Percentiles rank a stretch among this genome's conserved stretches.
These are phyloP conservation scores for Aspergillus ochraceus DNA, from an alignment of 2,329 filamentous ascomycete genomes.

Conservation along the genomic window DNA sequence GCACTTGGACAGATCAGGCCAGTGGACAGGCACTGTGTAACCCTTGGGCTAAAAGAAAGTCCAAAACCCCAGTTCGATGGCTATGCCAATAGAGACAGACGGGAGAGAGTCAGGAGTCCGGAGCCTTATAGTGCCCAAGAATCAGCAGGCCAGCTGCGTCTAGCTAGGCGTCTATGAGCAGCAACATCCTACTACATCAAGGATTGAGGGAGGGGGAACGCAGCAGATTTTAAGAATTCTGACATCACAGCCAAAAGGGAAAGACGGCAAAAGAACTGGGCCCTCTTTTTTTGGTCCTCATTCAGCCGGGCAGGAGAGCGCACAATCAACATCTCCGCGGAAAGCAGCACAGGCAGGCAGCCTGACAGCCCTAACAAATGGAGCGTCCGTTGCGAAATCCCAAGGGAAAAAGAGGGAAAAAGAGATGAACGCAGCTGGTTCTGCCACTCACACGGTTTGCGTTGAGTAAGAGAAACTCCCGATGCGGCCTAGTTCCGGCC, in stretches of 20 bases:
- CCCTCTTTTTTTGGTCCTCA: background rate
- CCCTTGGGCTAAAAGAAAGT: background rate
- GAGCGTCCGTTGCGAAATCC: no score
- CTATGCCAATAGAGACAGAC: background rate
- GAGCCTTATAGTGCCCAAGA: background rate
- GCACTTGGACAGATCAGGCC: no score
- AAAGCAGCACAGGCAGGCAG: background rate
- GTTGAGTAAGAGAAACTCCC: conserved; percentile 39
- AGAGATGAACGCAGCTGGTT: no score
- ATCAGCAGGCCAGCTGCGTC: background rate
- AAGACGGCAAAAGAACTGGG: background rate
- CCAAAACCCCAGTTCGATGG: background rate
- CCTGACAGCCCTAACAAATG: background rate
- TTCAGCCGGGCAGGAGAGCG: background rate
- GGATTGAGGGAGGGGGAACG: background rate
- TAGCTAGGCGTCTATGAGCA: background rate
- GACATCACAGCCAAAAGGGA: background rate
- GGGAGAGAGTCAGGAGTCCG: no score
- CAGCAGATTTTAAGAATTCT: background rate
- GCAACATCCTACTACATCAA: background rate
- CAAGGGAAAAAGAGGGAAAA: no score
- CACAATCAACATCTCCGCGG: background rate
- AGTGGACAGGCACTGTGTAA: background rate
- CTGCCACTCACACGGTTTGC: conserved; percentile 35
- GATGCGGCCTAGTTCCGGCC: conserved; percentile 27